These are phyloP conservation scores for Drechslerella stenobrocha DNA, from an alignment of 2,329 filamentous ascomycete species.

Conservation along the genomic window DNA sequence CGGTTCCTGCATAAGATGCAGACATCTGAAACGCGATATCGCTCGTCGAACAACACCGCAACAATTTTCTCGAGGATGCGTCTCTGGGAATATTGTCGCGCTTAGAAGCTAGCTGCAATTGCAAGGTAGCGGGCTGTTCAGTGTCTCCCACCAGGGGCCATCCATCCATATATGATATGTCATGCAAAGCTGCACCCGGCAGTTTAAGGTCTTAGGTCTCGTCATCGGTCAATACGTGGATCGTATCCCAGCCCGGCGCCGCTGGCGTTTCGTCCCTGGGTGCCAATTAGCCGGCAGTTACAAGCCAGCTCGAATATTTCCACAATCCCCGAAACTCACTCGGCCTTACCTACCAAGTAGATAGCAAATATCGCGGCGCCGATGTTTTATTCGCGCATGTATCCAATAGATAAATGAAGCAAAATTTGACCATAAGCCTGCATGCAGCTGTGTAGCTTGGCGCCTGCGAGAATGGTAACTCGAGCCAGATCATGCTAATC, in stretches of 20 bases:
- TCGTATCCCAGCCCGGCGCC: too few species aligned
- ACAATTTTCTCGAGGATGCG: conserved; percentile 17
- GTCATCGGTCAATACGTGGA: too few species aligned
- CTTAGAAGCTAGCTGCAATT: background rate
- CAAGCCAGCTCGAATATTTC: too few species aligned
- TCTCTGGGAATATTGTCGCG: background rate
- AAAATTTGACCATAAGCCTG: conserved; percentile 4
- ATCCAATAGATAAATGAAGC: background rate
- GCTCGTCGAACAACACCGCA: conserved; percentile 43
- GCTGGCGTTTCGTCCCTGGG: too few species aligned
- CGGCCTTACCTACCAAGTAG: too few species aligned
- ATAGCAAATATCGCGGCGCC: background rate
- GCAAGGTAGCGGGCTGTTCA: too few species aligned
- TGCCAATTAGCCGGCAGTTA: too few species aligned
- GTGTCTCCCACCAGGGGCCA: too few species aligned
- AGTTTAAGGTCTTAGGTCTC: too few species aligned
- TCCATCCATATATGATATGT: too few species aligned
- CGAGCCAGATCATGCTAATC: conserved; percentile 32
- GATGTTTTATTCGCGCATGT: background rate
- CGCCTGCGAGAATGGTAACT: conserved; percentile 47
- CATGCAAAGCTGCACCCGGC: too few species aligned
- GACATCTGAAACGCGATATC: conserved; percentile 37
- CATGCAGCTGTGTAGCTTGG: conserved; percentile 36
- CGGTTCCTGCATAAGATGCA: conserved; percentile 45
- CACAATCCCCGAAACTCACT: too few species aligned